Base-by-base conservation (phyloP, 306 rosid species). In the Inga laurina region DNA sequence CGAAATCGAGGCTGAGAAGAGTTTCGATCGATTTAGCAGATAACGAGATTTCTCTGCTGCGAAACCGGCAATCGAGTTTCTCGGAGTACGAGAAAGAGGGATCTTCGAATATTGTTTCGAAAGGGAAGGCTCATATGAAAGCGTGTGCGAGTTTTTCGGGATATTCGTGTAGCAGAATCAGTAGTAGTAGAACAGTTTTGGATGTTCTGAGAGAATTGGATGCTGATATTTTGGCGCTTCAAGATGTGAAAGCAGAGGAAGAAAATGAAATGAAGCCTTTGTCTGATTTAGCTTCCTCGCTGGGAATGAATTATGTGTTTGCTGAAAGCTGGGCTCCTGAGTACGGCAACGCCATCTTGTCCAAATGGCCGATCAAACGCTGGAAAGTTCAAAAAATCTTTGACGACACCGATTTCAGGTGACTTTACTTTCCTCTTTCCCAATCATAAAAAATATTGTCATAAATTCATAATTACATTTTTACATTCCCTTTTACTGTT, bases 291-390 rank as follows among this genome's bases (percentile, higher is more conserved):
- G 99, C 99, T 4, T 68, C 77, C 10, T 91, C 96, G 15, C 77
- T 96, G 72, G 97, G 99, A 0, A 93, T 96, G 99, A 83, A 86
- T 27, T 96, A 88, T 69, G 98, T 92, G 1, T 96, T 96, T 67
- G 99, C 99, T 0, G 99, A 96, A 79, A 96, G 99, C 79, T 96
- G 99, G 99, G 99, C 99, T 32, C 99, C 99, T 22, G 91, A 96
- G 82, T 96, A 90, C 76, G 99, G 99, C 76, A 96, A 92, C 72
- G 98, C 99, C 54, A 90, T 96, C 43, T 82, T 96, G 85, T 96
- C 99, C 0, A 91, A 89, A 74, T 96, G 97, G 97, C 99, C 99
- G 45, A 96, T 96, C 32, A 96, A 88, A 76, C 85, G 91, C 1
- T 93, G 87, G 79, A 89, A 83, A 74, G 89, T 90, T 43, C 84